Percentiles rank a stretch among this genome's conserved stretches.
Conservation (phyloP, 2,329 filamentous ascomycete species). For the Diaporthe vaccinii region DNA sequence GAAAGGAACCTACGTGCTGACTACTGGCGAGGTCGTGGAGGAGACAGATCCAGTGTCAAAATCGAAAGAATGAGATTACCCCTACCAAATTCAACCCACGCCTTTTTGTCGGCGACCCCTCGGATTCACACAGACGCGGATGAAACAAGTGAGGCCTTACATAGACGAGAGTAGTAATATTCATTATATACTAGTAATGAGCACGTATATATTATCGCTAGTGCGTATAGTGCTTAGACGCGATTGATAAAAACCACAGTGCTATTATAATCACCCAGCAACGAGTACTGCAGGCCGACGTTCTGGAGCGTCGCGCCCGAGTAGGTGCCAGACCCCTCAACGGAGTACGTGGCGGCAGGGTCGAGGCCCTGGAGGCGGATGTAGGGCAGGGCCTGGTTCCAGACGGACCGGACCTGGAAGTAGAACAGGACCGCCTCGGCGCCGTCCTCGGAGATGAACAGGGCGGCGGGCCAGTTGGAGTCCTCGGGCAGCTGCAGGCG, state of each 20-base stretch:
- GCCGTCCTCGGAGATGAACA: constrained; percentile 69
- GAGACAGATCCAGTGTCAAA: neutral
- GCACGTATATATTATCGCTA: neutral
- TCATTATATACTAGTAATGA: constrained; percentile 6
- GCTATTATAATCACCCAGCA: constrained; percentile 69
- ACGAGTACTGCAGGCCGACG: constrained; percentile 67
- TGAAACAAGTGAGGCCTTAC: too few species aligned
- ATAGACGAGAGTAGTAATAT: neutral
- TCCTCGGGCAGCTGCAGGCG: constrained; percentile 69
- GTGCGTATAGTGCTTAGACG: constrained; percentile 45
- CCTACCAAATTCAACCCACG: too few species aligned
- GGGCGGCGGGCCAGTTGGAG: constrained; percentile 73
- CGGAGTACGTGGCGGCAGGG: constrained; percentile 63
- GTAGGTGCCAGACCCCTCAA: constrained; percentile 65
- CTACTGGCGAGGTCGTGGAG: neutral
- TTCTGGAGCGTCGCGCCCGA: constrained; percentile 75
- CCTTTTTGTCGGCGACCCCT: too few species aligned
- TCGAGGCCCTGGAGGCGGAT: constrained; percentile 71
- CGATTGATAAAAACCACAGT: constrained; percentile 68
- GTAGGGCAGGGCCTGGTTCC: constrained; percentile 67
- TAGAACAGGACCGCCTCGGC: constrained; percentile 67
- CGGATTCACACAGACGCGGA: too few species aligned
- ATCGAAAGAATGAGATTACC: too few species aligned
- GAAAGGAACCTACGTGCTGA: neutral
- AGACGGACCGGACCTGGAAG: constrained; percentile 68